Conservation (phyloP, 1,284 basidiomycete genomes). For the Ceratobasidium papillatum region DNA sequence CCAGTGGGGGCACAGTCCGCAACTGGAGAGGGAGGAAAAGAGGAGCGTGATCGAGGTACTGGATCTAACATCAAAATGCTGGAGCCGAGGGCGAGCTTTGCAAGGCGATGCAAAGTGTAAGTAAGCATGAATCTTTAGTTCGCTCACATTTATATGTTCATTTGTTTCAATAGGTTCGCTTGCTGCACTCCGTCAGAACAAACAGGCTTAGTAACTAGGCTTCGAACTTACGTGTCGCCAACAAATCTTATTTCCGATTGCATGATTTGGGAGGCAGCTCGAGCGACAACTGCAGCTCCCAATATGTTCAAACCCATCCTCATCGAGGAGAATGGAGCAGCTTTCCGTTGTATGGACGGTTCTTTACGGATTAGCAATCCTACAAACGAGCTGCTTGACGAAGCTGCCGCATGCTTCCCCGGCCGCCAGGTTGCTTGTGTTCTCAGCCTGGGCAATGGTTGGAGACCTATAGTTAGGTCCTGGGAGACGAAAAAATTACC, state of each 20-base stretch:
- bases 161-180: constrained; percentile 27
- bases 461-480: neutral
- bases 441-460: constrained; percentile 5
- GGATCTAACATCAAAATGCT: neutral
- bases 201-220: neutral
- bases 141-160: neutral
- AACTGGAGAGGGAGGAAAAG: neutral
- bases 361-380: neutral
- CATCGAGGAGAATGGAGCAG: neutral
- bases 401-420: neutral
- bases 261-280: constrained; percentile 14
- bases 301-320: neutral
- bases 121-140: neutral
- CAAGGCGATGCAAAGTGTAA: neutral
- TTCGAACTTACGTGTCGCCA: neutral
- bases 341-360: neutral
- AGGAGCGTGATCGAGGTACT: neutral
- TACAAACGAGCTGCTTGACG: neutral
- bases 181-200: neutral
- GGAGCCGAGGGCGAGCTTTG: neutral
- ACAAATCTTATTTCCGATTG: neutral
- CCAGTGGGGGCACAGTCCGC: neutral
- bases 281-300: neutral
- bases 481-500: too few species aligned
- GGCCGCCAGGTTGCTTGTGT: neutral